phyloP scores from a whole-genome alignment of 1,139 yeast genomes.

The Yamadazyma dendronema region DNA sequence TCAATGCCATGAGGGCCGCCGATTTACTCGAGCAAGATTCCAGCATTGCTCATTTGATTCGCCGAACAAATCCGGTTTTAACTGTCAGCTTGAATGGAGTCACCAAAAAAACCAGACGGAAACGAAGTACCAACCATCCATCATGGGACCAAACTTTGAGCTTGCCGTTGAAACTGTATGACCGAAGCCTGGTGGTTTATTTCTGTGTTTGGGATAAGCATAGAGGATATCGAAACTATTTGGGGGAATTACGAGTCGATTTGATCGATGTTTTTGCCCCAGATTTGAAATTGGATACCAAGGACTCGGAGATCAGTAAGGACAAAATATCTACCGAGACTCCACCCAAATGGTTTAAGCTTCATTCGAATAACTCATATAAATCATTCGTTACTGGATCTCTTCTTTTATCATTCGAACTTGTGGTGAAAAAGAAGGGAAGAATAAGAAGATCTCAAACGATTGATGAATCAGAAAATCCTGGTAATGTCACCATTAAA shows the following conservation, averaged over 20 bases:
- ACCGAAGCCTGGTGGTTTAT: conserved; percentile 28
- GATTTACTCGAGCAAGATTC: conserved; percentile 26
- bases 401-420: conserved; percentile 48
- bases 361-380: conserved; percentile 46
- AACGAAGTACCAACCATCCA: conserved; percentile 41
- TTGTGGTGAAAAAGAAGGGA: conserved; percentile 25
- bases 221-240: conserved; percentile 43
- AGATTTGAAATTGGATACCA: conserved; percentile 13
- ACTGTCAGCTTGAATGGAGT: conserved; percentile 32
- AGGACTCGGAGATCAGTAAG: conserved; percentile 1
- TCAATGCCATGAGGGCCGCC: conserved; percentile 41
- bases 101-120: conserved; percentile 31
- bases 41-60: conserved; percentile 2
- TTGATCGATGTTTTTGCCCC: conserved; percentile 39
- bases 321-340: too few species aligned
- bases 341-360: conserved; percentile 49
- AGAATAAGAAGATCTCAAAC: conserved; percentile 8
- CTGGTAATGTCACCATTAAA: conserved; percentile 11
- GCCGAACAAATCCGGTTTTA: conserved; percentile 34
- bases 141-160: conserved; percentile 43
- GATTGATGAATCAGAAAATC: conserved; percentile 2
- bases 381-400: conserved; percentile 60
- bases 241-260: conserved; percentile 57
- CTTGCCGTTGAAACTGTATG: conserved; percentile 31
- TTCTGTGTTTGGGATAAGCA: conserved; percentile 49